Evolutionary conservation across 1,284 basidiomycete genomes (phyloP).

Genomic region (Rhodotorula sp.): DNA sequence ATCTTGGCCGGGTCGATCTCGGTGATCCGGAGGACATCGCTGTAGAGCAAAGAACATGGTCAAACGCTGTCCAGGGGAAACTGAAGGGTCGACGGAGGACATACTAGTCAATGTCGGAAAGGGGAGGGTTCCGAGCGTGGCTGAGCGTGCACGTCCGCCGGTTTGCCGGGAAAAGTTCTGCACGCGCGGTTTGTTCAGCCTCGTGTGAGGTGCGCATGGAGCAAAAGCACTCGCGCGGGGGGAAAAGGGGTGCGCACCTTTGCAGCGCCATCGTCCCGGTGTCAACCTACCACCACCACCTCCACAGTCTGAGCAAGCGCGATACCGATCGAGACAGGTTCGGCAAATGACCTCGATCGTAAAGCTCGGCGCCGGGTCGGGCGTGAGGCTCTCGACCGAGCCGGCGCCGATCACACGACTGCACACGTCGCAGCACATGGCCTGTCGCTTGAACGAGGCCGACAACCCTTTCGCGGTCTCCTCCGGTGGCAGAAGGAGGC

Average conservation of each 20-base stretch:
- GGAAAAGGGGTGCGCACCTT: conserved; percentile 3
- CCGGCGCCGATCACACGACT: conserved; percentile 25
- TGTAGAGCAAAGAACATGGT: not conserved
- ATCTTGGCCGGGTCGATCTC: conserved; percentile 14
- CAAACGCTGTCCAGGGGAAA: not conserved
- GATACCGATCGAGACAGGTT: conserved; percentile 18
- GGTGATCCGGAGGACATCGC: conserved; percentile 17
- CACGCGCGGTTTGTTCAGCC: not conserved
- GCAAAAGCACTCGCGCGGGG: not conserved
- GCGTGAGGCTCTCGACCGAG: conserved; percentile 9
- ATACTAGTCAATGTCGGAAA: conserved; percentile 25
- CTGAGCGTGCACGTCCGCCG: conserved; percentile 26
- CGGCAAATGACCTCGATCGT: conserved; percentile 31
- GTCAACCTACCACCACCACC: conserved; percentile 29
- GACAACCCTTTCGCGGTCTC: conserved; percentile 14
- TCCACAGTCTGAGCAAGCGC: conserved; percentile 29
- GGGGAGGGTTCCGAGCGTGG: conserved; percentile 25
- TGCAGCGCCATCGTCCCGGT: conserved; percentile 31
- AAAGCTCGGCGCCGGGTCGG: conserved; percentile 7
- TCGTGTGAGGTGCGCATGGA: too few relatives aligned
- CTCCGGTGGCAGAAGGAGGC: conserved; percentile 7
- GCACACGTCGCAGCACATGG: conserved; percentile 27
- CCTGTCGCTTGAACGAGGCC: conserved; percentile 16
- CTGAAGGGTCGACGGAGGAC: not conserved
- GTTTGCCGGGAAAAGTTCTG: conserved; percentile 27